Percentiles rank a stretch among this genome's conserved stretches.
phyloP scores from a whole-genome alignment of 176 grass and related monocot genomes.

The Avena atlantica region DNA sequence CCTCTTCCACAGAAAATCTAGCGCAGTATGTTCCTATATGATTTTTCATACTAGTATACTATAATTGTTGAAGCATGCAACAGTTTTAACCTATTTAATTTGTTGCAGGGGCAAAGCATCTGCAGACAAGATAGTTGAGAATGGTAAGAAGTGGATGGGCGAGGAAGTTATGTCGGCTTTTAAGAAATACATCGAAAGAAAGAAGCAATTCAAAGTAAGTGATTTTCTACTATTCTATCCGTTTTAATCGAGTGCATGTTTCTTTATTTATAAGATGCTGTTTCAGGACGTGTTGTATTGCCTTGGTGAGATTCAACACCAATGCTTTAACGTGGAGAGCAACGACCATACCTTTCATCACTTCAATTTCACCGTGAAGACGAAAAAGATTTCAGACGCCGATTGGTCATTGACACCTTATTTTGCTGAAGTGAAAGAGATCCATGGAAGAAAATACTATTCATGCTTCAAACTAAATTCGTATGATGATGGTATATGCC shows the following conservation, averaged over 20 bases:
- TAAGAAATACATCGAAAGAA: conserved; percentile 11
- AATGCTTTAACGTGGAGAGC: conserved; percentile 11
- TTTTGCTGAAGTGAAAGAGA: conserved; percentile 42
- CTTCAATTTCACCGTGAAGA: conserved; percentile 37
- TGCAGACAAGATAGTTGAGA: conserved; percentile 10
- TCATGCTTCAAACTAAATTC: background rate
- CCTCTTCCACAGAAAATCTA: background rate
- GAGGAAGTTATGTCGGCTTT: conserved; percentile 32
- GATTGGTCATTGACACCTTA: background rate
- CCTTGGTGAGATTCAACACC: conserved; percentile 17
- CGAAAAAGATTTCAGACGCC: background rate
- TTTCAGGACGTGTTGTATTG: background rate
- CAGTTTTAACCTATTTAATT: background rate
- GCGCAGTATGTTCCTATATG: background rate
- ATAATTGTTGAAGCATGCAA: background rate
- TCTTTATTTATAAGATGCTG: background rate
- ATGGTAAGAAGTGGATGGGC: conserved; percentile 26
- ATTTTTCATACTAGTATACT: background rate
- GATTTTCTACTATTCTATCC: background rate
- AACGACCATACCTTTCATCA: conserved; percentile 5
- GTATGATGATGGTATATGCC: conserved; percentile 18
- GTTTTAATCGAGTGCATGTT: background rate
- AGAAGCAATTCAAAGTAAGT: background rate
- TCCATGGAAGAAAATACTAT: conserved; percentile 17
- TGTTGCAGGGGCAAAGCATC: conserved; percentile 13